Evolutionary conservation across 345 rosid species (phyloP).

Genomic region (Combretum micranthum): DNA sequence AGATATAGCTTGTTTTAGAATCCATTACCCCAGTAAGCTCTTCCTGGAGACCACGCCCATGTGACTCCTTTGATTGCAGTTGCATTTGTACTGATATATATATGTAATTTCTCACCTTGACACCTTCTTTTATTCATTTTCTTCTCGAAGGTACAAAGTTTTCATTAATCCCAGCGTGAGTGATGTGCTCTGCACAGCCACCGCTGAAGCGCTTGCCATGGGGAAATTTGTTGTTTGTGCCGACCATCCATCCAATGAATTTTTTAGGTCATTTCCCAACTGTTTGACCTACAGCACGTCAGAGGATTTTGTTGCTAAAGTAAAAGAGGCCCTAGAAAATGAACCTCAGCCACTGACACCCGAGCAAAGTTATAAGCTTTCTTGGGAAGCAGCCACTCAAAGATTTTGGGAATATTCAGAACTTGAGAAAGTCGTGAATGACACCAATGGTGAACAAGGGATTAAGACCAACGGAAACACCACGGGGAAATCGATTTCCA

Average conservation of each 20-base stretch:
- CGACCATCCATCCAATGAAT: constrained; percentile 95
- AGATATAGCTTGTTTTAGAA: too few relatives aligned
- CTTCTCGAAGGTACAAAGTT: constrained; percentile 82
- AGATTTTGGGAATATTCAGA: constrained; percentile 84
- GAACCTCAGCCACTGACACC: constrained; percentile 88
- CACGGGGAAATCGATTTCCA: constrained; percentile 39
- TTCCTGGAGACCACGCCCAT: too few relatives aligned
- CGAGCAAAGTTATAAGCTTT: constrained; percentile 67
- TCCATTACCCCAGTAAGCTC: too few relatives aligned
- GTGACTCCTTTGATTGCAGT: too few relatives aligned
- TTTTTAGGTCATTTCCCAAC: constrained; percentile 92
- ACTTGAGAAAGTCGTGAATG: constrained; percentile 50
- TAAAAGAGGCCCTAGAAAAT: constrained; percentile 71
- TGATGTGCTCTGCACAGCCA: constrained; percentile 97
- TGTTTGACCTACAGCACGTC: constrained; percentile 85
- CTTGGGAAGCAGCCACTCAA: constrained; percentile 98
- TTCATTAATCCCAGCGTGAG: constrained; percentile 95
- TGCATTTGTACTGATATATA: not conserved
- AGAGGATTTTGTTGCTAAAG: constrained; percentile 75
- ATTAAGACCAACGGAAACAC: constrained; percentile 18
- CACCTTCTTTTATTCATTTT: not conserved
- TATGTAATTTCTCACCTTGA: not conserved
- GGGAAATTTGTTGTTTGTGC: constrained; percentile 96
- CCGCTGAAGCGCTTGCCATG: constrained; percentile 99
- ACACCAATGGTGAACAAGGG: constrained; percentile 10